Base-by-base conservation (phyloP, 169 alveolate species). In the Perkinsus olseni region DNA sequence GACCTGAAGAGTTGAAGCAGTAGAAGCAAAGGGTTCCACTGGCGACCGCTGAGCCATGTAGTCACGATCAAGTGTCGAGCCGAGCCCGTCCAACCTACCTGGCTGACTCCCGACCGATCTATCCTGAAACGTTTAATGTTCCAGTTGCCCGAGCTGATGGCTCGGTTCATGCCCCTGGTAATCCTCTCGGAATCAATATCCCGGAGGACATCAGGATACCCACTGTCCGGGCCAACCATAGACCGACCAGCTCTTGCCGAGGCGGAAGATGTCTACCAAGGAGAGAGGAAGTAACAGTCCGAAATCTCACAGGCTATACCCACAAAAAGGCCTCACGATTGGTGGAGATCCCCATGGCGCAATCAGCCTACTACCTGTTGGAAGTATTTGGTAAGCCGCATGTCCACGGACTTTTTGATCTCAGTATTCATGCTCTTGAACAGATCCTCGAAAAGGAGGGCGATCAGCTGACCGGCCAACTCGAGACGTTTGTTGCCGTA, bases 401-500 rank as follows among this genome's bases (percentile, higher is more conserved):
- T 74, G 82, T 97, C 97, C 0, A 95, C 95, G 20, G 95, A 96
- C 95, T 96, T 94, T 92, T 94, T 96, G 37, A 95, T 39, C 62
- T 96, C 97, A 28, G 93, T 39, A 94, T 95, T 94, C 93, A 96
- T 94, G 62, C 95, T 93, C 93, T 95, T 96, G 96, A 96, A 97
- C 93, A 95, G 95, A 93, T 98, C 99, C 97, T 99, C 99, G 95
- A 99, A 99, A 74, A 99, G 95, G 51, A 99, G 96, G 6, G 99
- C 97, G n/a, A 99, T 97, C 93, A 99, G 96, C 96, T 98, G 99
- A 0, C 99, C 99, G 10, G 99, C 99, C 74, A 99, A 96, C 96
- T 99, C 99, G 93, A 99, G 96, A 94, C 99, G 97, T 96, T 99
- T 99, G 96, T 99, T 99, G 39, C 99, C 99, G 96, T 99, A 99